phyloP scores from a whole-genome alignment of 768 basidiomycete genomes.

The Erythrobasidium yunnanense region DNA sequence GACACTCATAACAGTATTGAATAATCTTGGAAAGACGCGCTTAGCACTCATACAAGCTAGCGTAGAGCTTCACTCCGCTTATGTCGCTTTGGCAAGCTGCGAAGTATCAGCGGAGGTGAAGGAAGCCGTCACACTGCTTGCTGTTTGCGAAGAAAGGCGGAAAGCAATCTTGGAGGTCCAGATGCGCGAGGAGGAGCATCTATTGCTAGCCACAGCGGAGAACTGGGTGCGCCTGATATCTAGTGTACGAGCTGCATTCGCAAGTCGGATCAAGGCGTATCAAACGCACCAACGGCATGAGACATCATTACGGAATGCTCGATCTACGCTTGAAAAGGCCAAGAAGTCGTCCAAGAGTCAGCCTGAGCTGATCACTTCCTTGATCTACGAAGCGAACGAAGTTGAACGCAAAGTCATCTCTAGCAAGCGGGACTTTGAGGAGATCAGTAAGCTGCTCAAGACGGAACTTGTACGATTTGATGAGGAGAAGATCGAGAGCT shows the following conservation, averaged over 20 bases:
- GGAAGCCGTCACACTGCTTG: conserved; percentile 57
- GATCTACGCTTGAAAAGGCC: conserved; percentile 68
- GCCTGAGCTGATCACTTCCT: conserved; percentile 58
- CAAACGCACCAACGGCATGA: conserved; percentile 72
- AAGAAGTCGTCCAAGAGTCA: conserved; percentile 64
- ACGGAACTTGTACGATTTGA: conserved; percentile 82
- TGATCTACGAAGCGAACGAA: conserved; percentile 71
- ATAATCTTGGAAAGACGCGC: conserved; percentile 71
- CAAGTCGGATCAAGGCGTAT: conserved; percentile 71
- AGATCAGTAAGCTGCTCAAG: conserved; percentile 76
- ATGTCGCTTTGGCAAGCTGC: conserved; percentile 49
- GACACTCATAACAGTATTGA: conserved; percentile 73
- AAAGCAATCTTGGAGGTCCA: conserved; percentile 65
- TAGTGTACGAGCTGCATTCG: conserved; percentile 66
- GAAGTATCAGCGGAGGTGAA: conserved; percentile 52
- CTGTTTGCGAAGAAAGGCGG: conserved; percentile 61
- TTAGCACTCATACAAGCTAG: conserved; percentile 40
- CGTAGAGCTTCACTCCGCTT: conserved; percentile 61
- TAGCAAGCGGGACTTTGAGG: conserved; percentile 76
- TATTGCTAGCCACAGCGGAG: conserved; percentile 69
- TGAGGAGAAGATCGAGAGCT: conserved; percentile 83
- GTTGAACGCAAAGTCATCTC: conserved; percentile 73
- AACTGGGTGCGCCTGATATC: conserved; percentile 88
- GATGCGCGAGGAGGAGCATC: conserved; percentile 68
- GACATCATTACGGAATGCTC: conserved; percentile 58